A percentile compares a stretch with the other conserved stretches of the same genome.
Conservation (phyloP, 441 rosid species). For the Croton laevigatus region DNA sequence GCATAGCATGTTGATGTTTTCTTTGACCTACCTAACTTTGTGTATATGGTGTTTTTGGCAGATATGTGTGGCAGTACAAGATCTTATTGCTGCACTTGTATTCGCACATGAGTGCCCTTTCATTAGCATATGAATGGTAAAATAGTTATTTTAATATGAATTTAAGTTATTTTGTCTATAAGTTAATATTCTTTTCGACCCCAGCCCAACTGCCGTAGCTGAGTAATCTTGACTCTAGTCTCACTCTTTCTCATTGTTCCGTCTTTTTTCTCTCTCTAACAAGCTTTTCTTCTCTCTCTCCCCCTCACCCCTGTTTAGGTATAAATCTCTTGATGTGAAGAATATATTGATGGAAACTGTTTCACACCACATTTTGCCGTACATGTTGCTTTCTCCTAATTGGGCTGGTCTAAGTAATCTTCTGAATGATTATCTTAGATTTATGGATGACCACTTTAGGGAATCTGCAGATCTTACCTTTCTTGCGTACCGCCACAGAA, state of each 20-base stretch:
- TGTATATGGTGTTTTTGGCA: constrained; percentile 36
- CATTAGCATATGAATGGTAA: constrained; percentile 87
- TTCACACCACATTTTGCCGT: constrained; percentile 85
- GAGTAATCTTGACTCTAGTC: neutral
- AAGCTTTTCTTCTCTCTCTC: neutral
- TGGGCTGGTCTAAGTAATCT: constrained; percentile 69
- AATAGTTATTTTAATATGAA: neutral
- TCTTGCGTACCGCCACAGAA: constrained; percentile 98
- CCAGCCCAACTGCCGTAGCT: neutral
- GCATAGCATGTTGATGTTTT: constrained; percentile 1
- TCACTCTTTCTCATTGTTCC: neutral
- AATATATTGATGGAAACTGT: constrained; percentile 93
- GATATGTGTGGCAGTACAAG: constrained; percentile 89
- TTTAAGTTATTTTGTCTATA: constrained; percentile 15
- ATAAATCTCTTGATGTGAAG: constrained; percentile 93
- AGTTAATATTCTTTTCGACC: neutral
- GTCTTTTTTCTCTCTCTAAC: constrained; percentile 1
- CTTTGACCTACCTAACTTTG: constrained; percentile 23
- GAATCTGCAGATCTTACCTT: constrained; percentile 98
- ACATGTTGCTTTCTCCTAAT: constrained; percentile 83
- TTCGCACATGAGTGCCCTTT: constrained; percentile 73
- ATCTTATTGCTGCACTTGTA: constrained; percentile 83
- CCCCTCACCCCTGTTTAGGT: constrained; percentile 42
- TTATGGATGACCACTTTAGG: constrained; percentile 98
- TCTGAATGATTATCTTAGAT: constrained; percentile 87